Evolutionary conservation across 176 grass and related monocot genomes (phyloP), one percentile per base, ranked within the genome.

Genomic region (Zoysia japonica): DNA sequence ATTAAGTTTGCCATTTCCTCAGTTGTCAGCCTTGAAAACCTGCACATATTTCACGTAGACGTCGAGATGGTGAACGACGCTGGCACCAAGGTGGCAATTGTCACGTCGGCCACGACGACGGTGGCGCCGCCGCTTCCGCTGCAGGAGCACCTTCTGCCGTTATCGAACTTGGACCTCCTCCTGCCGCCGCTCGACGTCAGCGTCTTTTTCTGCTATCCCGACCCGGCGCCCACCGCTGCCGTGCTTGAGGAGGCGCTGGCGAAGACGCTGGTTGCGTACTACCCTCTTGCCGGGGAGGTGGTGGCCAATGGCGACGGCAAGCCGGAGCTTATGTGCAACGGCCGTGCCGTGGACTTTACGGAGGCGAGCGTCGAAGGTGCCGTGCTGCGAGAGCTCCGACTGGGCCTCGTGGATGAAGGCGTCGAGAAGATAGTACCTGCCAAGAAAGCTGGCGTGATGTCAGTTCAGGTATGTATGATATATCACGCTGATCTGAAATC

Each of bases 131-230:
- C 78, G 65, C 85, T 87, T 46, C 88, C 75, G 36, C 41, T 85
- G 59, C 85, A 90, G 46, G 77, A 80, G 20, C 83, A 91, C 77
- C 72, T 42, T 3, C 80, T 88, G 48, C 64, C 90, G 11, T 78
- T 93, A 47, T 93, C 93, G 5, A 93, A 93, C 86, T 81, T 93
- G 11, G 88, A 97, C 85, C 88, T 97, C 36, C 82, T 93, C 55
- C 76, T 93, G 36, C 93, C 93, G 19, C 76, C 83, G 64, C 68
- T 93, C 4, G 77, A 88, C 40, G 83, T 93, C 19, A 65, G 93
- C 67, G 76, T 97, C 75, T 90, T 97, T 80, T 67, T 91, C 68
- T 97, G 93, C 80, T 97, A 92, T 70, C 51, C 2, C n/a, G 80
- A 82, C 11, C 81, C 78, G 49, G 67, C 69, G 54, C 77, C 82